Percentiles rank a stretch among this genome's conserved stretches.
Evolutionary conservation across 176 grass and related monocot species (phyloP).

Genomic region (Ananas comosus): DNA sequence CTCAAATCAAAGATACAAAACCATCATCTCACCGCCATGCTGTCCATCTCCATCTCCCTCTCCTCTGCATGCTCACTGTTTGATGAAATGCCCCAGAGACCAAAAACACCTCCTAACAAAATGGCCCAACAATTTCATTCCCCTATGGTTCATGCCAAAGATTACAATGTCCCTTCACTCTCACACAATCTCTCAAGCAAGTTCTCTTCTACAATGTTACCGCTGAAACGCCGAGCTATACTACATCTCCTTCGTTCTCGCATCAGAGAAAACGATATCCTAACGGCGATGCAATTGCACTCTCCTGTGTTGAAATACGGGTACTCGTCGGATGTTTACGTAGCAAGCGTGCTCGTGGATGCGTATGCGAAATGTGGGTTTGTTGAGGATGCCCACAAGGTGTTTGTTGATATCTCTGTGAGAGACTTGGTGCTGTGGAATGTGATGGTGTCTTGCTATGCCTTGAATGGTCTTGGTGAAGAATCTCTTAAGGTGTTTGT

Average conservation of each 20-base stretch:
- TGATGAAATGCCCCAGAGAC: neutral
- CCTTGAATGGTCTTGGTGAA: constrained; percentile 30
- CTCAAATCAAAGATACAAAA: neutral
- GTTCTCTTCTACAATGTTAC: neutral
- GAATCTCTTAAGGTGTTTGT: constrained; percentile 38
- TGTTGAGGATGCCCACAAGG: constrained; percentile 13
- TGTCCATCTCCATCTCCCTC: neutral
- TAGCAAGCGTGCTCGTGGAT: constrained; percentile 30
- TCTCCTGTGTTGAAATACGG: constrained; percentile 34
- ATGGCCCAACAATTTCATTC: neutral
- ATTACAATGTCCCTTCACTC: neutral
- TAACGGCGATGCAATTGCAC: constrained; percentile 8
- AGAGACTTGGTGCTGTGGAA: constrained; percentile 46
- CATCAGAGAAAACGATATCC: neutral
- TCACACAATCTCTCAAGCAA: neutral
- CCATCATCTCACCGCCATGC: neutral
- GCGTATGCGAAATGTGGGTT: constrained; percentile 27
- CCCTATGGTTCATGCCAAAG: neutral
- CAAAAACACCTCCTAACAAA: neutral
- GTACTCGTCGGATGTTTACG: constrained; percentile 11
- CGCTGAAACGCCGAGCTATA: neutral
- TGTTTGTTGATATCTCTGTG: constrained; percentile 39
- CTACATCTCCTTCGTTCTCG: neutral
- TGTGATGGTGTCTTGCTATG: constrained; percentile 68
- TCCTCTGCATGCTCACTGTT: neutral